Base-by-base conservation (phyloP, 2,329 filamentous ascomycete species). In the Coniochaeta prunicola region DNA sequence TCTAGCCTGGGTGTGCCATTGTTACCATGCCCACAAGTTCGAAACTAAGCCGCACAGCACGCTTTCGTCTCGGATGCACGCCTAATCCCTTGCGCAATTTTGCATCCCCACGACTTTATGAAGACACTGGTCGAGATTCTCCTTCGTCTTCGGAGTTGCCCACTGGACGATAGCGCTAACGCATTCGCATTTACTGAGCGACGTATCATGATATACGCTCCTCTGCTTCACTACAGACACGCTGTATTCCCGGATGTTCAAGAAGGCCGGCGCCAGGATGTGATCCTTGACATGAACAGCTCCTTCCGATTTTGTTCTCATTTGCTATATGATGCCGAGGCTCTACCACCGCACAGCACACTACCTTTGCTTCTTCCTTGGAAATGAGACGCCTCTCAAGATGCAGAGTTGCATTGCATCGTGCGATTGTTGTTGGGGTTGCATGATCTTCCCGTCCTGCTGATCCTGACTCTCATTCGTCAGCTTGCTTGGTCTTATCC, bases 361-460 rank as follows among this genome's bases (percentile, higher is more conserved):
- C 38, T n/a, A 40, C 28, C 30, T 50, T 50, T 12, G 24, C 45
- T 50, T n/a, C 17, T 26, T 21, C 17, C 45, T 50, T 50, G 45
- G 21, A 50, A 21, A 17, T n/a, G 10, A 4, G 24, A 26, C 28
- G 45, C 45, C 26, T n/a, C 24, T 30, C 9, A 17, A 50, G 45
- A 50, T 50, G 45, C 21, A 50, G 24, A 45, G 40, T 45, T 21
- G 21, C 40, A 45, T 45, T 45, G 40, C 40, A 45, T 45, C 40
- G 19, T 26, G 40, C 40, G 13, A 45, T 45, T 45, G 19, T 45
- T 50, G 45, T n/a, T 30, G 45, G 45, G 45, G 45, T 50, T 50
- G 45, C 45, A 50, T 50, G 45, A 50, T 50, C 45, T 50, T 50
- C 45, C 45, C 45, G 45, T 50, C 24, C 45, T 50, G 45, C 45